phyloP scores from a whole-genome alignment of 2,329 filamentous ascomycete genomes.

The Blastomyces percursus region DNA sequence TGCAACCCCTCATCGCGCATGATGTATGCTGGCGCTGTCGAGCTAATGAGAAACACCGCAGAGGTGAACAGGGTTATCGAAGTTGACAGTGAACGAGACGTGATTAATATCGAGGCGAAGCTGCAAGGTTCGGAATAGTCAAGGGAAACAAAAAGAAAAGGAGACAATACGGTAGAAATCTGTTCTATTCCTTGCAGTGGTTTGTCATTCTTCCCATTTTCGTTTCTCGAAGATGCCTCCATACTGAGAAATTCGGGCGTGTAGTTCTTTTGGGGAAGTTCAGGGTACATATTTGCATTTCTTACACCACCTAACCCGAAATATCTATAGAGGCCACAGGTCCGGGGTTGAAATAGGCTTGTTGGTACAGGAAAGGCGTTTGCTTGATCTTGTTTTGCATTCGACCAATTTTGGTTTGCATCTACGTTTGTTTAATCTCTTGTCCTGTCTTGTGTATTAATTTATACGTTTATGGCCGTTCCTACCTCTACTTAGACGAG shows the following conservation, averaged over 20 bases:
- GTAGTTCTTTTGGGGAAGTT: not conserved
- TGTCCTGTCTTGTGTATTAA: not conserved
- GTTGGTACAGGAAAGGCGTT: not conserved
- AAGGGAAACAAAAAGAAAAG: not conserved
- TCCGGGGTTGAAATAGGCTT: not conserved
- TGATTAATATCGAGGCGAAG: constrained; percentile 68
- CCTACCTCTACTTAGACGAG: not conserved
- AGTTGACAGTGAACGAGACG: constrained; percentile 65
- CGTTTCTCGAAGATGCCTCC: not conserved
- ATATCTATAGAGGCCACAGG: not conserved
- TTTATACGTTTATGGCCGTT: not conserved
- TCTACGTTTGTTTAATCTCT: not conserved
- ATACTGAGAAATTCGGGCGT: not conserved
- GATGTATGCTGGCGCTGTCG: constrained; percentile 92
- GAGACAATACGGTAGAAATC: not conserved
- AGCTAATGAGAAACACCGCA: constrained; percentile 85
- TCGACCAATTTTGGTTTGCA: not conserved
- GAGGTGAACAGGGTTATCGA: constrained; percentile 85
- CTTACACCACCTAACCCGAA: not conserved
- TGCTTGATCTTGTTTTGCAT: not conserved
- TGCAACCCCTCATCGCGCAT: constrained; percentile 80
- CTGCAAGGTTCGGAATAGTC: constrained; percentile 30
- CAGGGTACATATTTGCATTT: not conserved
- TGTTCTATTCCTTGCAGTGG: not conserved
- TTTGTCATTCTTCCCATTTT: not conserved